Evolutionary conservation across 2,329 filamentous ascomycete species (phyloP), one percentile per base, ranked within the genome.

Genomic region (Pseudogymnoascus pannorum): DNA sequence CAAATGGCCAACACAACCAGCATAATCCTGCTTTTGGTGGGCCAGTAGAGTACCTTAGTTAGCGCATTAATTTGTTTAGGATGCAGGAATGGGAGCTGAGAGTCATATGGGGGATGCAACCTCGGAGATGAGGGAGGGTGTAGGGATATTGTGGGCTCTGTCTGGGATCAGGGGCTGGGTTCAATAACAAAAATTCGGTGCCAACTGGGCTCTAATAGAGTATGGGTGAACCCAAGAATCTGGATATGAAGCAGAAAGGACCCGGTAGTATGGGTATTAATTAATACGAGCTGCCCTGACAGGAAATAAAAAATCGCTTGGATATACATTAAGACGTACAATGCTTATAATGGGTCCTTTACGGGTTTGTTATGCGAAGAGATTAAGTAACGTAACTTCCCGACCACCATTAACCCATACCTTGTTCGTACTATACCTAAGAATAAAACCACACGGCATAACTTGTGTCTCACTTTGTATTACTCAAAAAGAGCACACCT

Each of bases 171-270:
- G 24, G n/a, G 24, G 9, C 8, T 54, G n/a, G 24, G 44, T 24
- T 18, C 24, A 5, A 2, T 8, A 54, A 54, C 31, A 24, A 31
- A 31, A 54, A 29, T 54, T 54, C 16, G 26, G 26, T 4, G 24
- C 26, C 44, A 31, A 3, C 24, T 31, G 24, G 24, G 44, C 9
- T 54, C 7, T 31, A 18, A 29, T 54, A 18, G 24, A 54, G 44
- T 51, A 31, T 48, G 7, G 31, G 29, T 54, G 24, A 54, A n/a
- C 44, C 44, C 44, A 54, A 54, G 26, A n/a, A 54, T 54, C 44
- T 18, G 24, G 44, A 8, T 54, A 2, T 54, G 44, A 54, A 31
- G n/a, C 18, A 16, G 44, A 54, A 54, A 54, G 24, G 31, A 54
- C 44, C 44, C 26, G 44, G n/a, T 7, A 18, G 4, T 54, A 3